A percentile compares a stretch with the other conserved stretches of the same genome.
These are phyloP conservation scores for Ophiostoma piceae DNA, from an alignment of 2,329 filamentous ascomycete genomes.

Conservation along the genomic window DNA sequence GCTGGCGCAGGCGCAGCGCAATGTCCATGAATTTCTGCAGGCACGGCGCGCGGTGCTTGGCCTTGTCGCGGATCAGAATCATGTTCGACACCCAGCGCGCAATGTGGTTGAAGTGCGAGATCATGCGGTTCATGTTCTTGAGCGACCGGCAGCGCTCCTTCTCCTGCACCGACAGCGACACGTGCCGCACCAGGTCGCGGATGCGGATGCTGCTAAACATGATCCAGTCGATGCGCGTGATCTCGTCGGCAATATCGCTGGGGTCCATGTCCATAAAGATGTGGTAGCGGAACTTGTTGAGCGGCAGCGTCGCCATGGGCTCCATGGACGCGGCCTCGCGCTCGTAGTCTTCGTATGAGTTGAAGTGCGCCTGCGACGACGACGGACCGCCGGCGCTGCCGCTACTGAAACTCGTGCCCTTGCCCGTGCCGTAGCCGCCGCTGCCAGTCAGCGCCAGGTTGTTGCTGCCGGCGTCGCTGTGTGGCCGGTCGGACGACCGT, in stretches of 20 bases:
- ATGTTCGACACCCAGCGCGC: constrained; percentile 79
- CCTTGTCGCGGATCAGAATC: constrained; percentile 85
- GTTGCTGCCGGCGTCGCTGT: constrained; percentile 31
- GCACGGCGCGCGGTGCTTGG: constrained; percentile 86
- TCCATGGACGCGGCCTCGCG: constrained; percentile 67
- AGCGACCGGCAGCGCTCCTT: constrained; percentile 72
- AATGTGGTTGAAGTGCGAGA: constrained; percentile 83
- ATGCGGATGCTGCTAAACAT: constrained; percentile 95
- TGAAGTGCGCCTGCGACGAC: constrained; percentile 50
- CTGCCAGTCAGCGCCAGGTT: background rate
- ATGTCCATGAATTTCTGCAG: constrained; percentile 95
- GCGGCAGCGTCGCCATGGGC: constrained; percentile 60
- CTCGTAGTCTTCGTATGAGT: constrained; percentile 73
- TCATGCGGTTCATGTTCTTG: constrained; percentile 89
- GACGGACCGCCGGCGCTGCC: background rate
- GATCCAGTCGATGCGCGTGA: constrained; percentile 95
- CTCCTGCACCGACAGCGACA: constrained; percentile 65
- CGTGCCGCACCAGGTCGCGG: constrained; percentile 86
- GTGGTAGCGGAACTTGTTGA: constrained; percentile 84
- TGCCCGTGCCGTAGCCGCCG: background rate
- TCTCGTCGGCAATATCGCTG: constrained; percentile 80
- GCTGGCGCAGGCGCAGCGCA: constrained; percentile 74
- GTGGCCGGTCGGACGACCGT: constrained; percentile 37
- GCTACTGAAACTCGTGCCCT: background rate
- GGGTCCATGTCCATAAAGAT: constrained; percentile 82